A percentile compares a stretch with the other conserved stretches of the same genome.
Evolutionary conservation across 179 eudicot genomes (phyloP).

Genomic region (Beta lomatogona): DNA sequence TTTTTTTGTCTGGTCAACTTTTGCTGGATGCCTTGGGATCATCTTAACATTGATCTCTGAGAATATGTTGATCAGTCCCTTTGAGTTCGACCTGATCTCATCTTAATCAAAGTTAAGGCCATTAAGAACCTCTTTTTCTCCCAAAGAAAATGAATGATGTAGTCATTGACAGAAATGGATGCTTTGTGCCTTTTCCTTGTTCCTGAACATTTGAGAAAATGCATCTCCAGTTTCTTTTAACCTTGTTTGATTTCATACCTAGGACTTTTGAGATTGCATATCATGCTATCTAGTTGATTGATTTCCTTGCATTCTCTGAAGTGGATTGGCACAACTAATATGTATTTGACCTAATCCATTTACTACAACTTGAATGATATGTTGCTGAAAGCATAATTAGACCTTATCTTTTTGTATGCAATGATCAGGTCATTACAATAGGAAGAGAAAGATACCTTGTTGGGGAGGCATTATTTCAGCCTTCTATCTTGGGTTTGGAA

Average conservation of each 20-base stretch:
- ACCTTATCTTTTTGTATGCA: constrained; percentile 10
- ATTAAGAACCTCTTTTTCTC: no score
- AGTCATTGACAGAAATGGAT: constrained; percentile 9
- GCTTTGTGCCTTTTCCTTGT: not conserved
- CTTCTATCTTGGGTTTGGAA: constrained; percentile 67
- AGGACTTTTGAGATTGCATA: not conserved
- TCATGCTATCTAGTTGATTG: not conserved
- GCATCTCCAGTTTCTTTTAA: not conserved
- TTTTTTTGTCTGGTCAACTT: not conserved
- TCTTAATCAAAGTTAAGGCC: no score
- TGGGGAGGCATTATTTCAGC: constrained; percentile 82
- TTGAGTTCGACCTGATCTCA: not conserved
- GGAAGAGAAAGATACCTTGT: constrained; percentile 71
- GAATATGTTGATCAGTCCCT: not conserved
- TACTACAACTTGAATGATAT: not conserved
- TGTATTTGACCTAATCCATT: not conserved
- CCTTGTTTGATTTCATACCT: not conserved
- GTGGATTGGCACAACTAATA: not conserved
- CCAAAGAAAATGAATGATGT: not conserved
- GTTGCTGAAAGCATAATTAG: constrained; percentile 3
- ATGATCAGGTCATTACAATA: constrained; percentile 61
- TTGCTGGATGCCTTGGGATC: not conserved
- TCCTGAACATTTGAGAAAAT: not conserved
- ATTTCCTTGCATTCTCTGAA: not conserved
- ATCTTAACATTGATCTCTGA: not conserved